Base-by-base conservation (phyloP, 345 rosid genomes). In the Brassica nigra region DNA sequence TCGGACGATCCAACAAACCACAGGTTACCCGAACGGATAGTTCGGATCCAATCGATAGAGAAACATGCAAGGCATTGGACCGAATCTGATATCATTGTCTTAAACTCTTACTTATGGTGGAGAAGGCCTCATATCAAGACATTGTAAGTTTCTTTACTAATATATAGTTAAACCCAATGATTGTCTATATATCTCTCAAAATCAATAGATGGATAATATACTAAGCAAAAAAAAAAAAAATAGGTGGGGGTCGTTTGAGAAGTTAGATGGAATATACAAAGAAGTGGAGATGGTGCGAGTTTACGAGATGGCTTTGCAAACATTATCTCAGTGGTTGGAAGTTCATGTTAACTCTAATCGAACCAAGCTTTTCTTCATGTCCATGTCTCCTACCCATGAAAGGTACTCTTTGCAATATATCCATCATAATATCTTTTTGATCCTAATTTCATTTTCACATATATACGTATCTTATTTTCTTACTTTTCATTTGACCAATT, bases 71-170 rank as follows among this genome's bases (percentile, higher is more conserved):
- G 84, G 70, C 87, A 87, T 44, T 95, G 99, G 99, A 91, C 92
- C 1, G 72, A 88, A 9, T 89, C 88, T 6, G 94, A 91, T 81
- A 79, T 88, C 42, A 87, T 95, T 28, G 86, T 95, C 16, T 93
- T 93, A 62, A 90, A 95, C 82, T 87, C 98, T 4, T 95, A 93
- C 65, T 87, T 91, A 20, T 95, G 99, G 99, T 93, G 99, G 99
- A 90, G 91, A 86, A 84, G 81, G 62, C 78, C 88, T 62, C 37
- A 71, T 59, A 95, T 95, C 85, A 90, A 88, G 76, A 88, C 90
- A 36, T 33, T 93, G 98, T 95, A 82, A 93, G 97, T 78, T 61
- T 68, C n/a, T 70, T 70, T 55, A 14, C 23, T 16, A 10, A 15
- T 10, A 23, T n/a, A 29, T n/a, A 23, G 39, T 68, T 59, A 23